Conservation (phyloP, 2,329 filamentous ascomycete genomes). For the Xylariomycetidae sp. region DNA sequence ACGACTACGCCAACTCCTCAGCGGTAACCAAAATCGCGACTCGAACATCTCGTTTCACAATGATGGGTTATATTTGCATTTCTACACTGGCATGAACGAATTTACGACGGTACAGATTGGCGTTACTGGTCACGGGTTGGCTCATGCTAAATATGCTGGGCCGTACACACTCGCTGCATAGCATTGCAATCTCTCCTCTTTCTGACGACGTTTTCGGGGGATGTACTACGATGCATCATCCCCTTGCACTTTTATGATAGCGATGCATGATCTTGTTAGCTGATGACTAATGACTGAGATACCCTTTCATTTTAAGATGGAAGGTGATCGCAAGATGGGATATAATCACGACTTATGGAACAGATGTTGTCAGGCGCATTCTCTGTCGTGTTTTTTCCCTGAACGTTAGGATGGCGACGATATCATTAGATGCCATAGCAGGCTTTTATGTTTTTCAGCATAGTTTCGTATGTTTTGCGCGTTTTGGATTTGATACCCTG, state of each 20-base stretch:
- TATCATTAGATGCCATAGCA: conserved; percentile 14
- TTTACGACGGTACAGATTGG: conserved; percentile 16
- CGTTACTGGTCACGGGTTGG: conserved; percentile 17
- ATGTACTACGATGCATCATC: not conserved
- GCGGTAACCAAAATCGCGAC: no score
- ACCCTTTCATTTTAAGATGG: conserved; percentile 30
- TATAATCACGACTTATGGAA: conserved; percentile 16
- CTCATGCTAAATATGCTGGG: conserved; percentile 10
- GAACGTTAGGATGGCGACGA: conserved; percentile 1
- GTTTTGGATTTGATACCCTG: conserved; percentile 22
- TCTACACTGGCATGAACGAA: conserved; percentile 10
- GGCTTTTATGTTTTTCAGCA: conserved; percentile 3
- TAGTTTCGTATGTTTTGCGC: conserved; percentile 6
- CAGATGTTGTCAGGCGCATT: conserved; percentile 6
- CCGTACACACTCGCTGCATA: conserved; percentile 27
- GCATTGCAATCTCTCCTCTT: conserved; percentile 8
- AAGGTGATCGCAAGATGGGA: conserved; percentile 26
- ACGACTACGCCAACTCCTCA: no score
- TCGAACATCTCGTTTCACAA: not conserved
- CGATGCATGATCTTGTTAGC: conserved; percentile 17
- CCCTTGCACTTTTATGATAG: conserved; percentile 2
- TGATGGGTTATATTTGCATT: not conserved
- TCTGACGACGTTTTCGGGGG: conserved; percentile 4
- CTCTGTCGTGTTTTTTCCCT: conserved; percentile 2
- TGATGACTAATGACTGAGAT: conserved; percentile 28